Base-by-base conservation (phyloP, 768 basidiomycete species). In the Guyanaporus albipodus region DNA sequence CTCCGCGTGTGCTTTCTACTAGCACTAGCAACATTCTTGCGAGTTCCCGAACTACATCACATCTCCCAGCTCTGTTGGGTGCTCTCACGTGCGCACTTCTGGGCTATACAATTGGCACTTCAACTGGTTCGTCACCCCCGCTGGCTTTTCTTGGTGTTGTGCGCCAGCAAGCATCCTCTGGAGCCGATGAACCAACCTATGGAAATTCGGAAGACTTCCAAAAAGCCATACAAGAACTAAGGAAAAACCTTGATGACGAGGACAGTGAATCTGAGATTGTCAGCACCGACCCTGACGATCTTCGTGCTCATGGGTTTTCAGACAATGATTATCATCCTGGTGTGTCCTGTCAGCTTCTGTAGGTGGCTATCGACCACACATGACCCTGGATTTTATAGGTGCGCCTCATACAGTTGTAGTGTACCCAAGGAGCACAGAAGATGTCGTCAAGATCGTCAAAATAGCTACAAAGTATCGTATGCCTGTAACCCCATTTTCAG, bases 371-470 rank as follows among this genome's bases (percentile, higher is more conserved):
- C 8, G 4, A 22, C 22, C n/a, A 18, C n/a, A 27, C 21, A 19
- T 43, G 24, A 0, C 19, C 4, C 7, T 39, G 38, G 24, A 15
- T 21, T 37, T 22, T 21, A 29, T 38, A 78, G 78, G 67, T 38
- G 58, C 64, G 24, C 56, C 60, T 7, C 84, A 82, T 38, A 79
- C 73, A 32, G 80, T 85, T 6, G 74, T 87, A 1, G 79, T 86
- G 3, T 83, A 79, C 56, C 84, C 85, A 0, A 55, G 64, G 15
- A 76, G 72, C 21, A 93, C 91, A 0, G 85, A 88, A 52, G 91
- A 95, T 54, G 89, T 95, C 1, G 83, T 85, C 32, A 74, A 78
- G 54, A 75, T 91, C 38, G 85, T 94, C 38, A 79, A 84, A 48
- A 74, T 87, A 37, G 86, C 91, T 3, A 76, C 73, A 32, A 83